phyloP scores from a whole-genome alignment of 768 basidiomycete species.

The Boletus sensibilis region DNA sequence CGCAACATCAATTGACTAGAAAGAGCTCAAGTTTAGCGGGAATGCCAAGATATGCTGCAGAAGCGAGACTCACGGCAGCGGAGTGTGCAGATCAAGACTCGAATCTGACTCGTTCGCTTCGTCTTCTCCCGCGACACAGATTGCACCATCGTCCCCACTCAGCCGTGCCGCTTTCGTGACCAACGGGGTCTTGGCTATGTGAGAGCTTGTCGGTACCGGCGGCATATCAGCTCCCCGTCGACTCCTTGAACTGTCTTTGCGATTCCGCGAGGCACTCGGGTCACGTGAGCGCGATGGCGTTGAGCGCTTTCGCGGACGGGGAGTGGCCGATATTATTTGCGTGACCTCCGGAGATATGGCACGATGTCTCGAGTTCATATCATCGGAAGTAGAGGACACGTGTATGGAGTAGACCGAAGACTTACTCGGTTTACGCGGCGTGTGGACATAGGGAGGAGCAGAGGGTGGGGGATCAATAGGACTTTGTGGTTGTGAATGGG shows the following conservation, averaged over 20 bases:
- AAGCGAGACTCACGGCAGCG: constrained; percentile 54
- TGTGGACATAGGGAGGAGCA: constrained; percentile 22
- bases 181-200: not conserved
- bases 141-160: not conserved
- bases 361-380: constrained; percentile 7
- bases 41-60: constrained; percentile 1
- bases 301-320: constrained; percentile 34
- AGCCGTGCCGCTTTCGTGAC: not conserved
- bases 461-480: not conserved
- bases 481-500: constrained; percentile 14
- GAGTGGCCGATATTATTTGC: constrained; percentile 40
- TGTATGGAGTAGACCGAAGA: constrained; percentile 13
- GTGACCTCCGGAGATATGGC: constrained; percentile 40
- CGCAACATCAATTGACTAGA: constrained; percentile 62
- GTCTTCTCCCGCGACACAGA: constrained; percentile 19
- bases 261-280: constrained; percentile 15
- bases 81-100: constrained; percentile 66
- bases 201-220: constrained; percentile 12
- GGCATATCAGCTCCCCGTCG: constrained; percentile 8
- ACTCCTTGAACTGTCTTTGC: constrained; percentile 16
- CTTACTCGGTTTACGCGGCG: constrained; percentile 23
- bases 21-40: not conserved
- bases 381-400: constrained; percentile 13
- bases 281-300: constrained; percentile 24
- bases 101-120: constrained; percentile 54